Percentiles rank a stretch among this genome's conserved stretches.
phyloP scores from a whole-genome alignment of 1,284 basidiomycete genomes.

The Ceratorhiza oryzae-sativae region DNA sequence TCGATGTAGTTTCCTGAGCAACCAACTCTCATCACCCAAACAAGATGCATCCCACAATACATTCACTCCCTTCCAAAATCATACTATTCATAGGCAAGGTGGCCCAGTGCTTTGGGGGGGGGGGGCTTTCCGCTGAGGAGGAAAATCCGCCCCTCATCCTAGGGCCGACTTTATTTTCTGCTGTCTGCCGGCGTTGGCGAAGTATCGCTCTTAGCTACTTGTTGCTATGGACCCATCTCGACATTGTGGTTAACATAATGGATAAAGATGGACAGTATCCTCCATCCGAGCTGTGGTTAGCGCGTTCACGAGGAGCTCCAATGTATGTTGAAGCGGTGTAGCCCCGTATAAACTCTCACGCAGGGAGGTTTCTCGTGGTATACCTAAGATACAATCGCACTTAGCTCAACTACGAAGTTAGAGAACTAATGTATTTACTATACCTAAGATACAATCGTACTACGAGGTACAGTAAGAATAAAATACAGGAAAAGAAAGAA shows the following conservation, averaged over 20 bases:
- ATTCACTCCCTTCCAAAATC: not conserved
- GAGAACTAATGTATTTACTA: too few species aligned
- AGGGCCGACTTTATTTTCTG: not conserved
- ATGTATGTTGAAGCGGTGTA: not conserved
- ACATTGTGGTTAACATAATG: not conserved
- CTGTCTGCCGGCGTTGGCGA: slow-evolving; percentile 3
- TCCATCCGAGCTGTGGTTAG: not conserved
- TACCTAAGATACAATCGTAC: too few species aligned
- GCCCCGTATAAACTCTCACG: too few species aligned
- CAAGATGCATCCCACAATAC: not conserved
- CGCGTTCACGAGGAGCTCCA: not conserved
- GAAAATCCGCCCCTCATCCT: not conserved
- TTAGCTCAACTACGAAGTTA: too few species aligned
- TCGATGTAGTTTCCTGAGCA: too few species aligned
- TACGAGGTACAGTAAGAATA: too few species aligned
- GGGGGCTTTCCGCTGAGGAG: not conserved
- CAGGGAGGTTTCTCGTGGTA: too few species aligned
- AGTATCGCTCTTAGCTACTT: not conserved
- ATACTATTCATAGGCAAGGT: not conserved
- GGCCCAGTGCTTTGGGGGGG: not conserved
- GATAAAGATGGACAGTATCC: not conserved
- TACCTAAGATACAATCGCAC: too few species aligned
- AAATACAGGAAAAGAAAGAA: too few species aligned
- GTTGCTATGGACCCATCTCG: not conserved
- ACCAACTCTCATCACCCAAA: too few species aligned